Evolutionary conservation across 768 basidiomycete genomes (phyloP), one percentile per base, ranked within the genome.

Genomic region (Lyophyllum semitale): DNA sequence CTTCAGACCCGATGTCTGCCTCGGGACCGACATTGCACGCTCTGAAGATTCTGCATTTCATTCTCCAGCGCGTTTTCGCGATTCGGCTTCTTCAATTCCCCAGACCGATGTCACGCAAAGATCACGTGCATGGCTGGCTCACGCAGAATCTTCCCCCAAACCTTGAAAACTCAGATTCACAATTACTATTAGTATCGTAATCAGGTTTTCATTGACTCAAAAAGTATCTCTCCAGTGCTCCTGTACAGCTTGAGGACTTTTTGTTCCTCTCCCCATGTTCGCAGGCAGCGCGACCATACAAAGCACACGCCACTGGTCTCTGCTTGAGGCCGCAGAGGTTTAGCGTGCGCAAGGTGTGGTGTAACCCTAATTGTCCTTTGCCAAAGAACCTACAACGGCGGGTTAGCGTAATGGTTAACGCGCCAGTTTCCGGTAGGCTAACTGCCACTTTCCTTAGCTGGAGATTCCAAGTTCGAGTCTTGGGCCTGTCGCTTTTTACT

Each of bases 1-100:
- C 48, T 48, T 48, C 48, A 48, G 48, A 48, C 27, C 27, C 48
- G 32, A 48, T 48, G 48, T 48, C 48, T 48, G 48, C 33, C 48
- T 48, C 33, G 32, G 48, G 48, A 48, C 48, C 17, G 33, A 32
- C 48, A 48, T 48, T 48, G 48, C 48, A 48, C 32, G 18, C 48
- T 48, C 48, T 23, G 32, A 48, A 48, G 33, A 29, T 48, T 48
- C 48, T 48, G 48, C 48, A 48, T 48, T 48, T 48, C 15, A 29
- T 32, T 48, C 48, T 48, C 35, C 27, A 48, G 48, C 48, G 13
- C n/a, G 17, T 48, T 48, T 48, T 48, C 33, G 18, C 48, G 20
- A 48, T 48, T 17, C 48, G 9, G 30, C 48, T 48, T 35, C 32
- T 48, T 48, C 35, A 32, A 48, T 48, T 48, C 48, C 30, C 48